Percentiles rank a stretch among this genome's conserved stretches.
Conservation (phyloP, 2,329 filamentous ascomycete genomes). For the Penicillium crustosum region DNA sequence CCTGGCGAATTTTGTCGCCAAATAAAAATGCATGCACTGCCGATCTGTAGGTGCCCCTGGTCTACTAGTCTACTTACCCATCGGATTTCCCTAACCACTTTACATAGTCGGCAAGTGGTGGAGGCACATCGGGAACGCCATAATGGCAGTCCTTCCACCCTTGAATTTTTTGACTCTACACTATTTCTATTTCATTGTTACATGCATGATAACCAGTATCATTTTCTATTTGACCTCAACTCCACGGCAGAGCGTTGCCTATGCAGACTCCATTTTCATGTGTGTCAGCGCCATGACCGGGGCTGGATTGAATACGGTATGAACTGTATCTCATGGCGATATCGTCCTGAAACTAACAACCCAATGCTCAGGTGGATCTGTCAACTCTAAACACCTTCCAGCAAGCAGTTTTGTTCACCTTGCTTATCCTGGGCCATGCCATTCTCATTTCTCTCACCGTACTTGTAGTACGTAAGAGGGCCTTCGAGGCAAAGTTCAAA, state of each 20-base stretch:
- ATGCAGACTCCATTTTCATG: constrained; percentile 66
- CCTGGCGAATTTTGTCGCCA: background rate
- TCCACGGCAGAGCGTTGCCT: constrained; percentile 54
- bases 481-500: constrained; percentile 63
- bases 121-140: constrained; percentile 22
- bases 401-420: constrained; percentile 63
- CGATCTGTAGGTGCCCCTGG: constrained; percentile 13
- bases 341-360: background rate
- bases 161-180: constrained; percentile 66
- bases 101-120: constrained; percentile 23
- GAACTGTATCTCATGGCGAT: background rate
- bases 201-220: constrained; percentile 56
- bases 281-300: constrained; percentile 66
- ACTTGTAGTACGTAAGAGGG: constrained; percentile 59
- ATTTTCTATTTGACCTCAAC: constrained; percentile 60
- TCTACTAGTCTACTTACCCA: background rate
- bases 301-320: constrained; percentile 64
- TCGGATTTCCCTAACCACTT: background rate
- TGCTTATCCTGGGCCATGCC: constrained; percentile 65
- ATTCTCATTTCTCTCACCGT: constrained; percentile 68
- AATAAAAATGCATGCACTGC: background rate
- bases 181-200: constrained; percentile 64
- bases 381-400: constrained; percentile 66
- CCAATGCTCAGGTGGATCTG: constrained; percentile 46
- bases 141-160: constrained; percentile 34